Base-by-base conservation (phyloP, 176 grass and related monocot genomes). In the Lolium rigidum region DNA sequence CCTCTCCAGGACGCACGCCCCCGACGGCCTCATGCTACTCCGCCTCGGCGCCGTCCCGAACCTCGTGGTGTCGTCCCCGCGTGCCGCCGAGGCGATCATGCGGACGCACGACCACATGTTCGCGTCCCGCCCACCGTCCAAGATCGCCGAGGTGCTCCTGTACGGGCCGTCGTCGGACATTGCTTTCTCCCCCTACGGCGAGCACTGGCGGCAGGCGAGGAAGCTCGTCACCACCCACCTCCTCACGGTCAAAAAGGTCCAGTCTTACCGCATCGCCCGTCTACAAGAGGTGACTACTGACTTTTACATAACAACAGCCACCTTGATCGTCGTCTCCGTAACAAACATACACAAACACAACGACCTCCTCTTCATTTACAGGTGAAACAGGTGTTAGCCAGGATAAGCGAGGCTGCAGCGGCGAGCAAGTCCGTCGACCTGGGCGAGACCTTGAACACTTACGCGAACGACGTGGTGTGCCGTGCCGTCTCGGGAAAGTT, bases 381-480 rank as follows among this genome's bases (percentile, higher is more conserved):
- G 80, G 80, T 82, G 48, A 31, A 35, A 2, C 46, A 70, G 26
- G 80, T 70, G 47, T 10, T 70, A 1, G 48, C 26, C 0, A 57
- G 41, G 38, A 82, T 87, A 20, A 39, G 17, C 0, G 39, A 78
- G 16, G 58, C 37, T 0, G 79, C 47, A 4, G 54, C 9, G 1
- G 47, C 57, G 31, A 47, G 18, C 7, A 8, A 0, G 0, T 16
- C 26, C 7, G 77, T 85, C 6, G 87, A 89, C 82, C 41, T 89
- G 56, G 64, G 75, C 10, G 67, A 84, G 43, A 17, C 11, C 17
- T 16, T 89, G 26, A 63, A 44, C 50, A 4, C 82, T 0, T 84
- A 57, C 46, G 56, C 43, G 1, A 89, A 84, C 66, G 87, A 89
- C 21, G 24, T 85, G 14, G 39, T 85, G 31, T 89, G 87, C 28